phyloP scores from a whole-genome alignment of 2,329 filamentous ascomycete genomes.

The Domatiomyces catenatus region DNA sequence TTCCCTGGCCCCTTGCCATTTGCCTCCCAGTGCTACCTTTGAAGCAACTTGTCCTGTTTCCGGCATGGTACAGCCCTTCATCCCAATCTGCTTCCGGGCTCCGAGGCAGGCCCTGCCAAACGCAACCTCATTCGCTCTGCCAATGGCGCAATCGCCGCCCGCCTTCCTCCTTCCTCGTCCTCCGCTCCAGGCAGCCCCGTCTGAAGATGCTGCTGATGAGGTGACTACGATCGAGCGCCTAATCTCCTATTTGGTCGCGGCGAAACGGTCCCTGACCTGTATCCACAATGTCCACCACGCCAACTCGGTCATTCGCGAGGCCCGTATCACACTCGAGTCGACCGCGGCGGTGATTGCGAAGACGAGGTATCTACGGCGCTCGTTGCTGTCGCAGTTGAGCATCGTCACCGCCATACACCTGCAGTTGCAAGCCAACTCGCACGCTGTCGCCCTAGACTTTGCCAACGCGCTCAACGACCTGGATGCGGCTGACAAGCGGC shows the following conservation, averaged over 20 bases:
- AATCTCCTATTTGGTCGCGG: constrained; percentile 67
- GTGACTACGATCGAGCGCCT: constrained; percentile 48
- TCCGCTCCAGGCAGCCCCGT: background rate
- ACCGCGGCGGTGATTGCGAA: constrained; percentile 57
- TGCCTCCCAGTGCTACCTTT: background rate
- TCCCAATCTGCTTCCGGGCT: constrained; percentile 1
- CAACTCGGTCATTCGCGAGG: constrained; percentile 67
- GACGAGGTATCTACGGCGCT: constrained; percentile 50
- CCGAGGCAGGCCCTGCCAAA: background rate
- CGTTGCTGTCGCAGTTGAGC: constrained; percentile 38
- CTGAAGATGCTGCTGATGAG: background rate
- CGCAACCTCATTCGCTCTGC: constrained; percentile 4
- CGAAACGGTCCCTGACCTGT: constrained; percentile 74
- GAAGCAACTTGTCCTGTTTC: background rate
- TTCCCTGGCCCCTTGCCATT: background rate
- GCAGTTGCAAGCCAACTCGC: constrained; percentile 29
- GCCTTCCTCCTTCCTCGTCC: constrained; percentile 1
- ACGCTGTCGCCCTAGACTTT: constrained; percentile 29
- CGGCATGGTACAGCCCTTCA: background rate
- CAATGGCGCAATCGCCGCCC: constrained; percentile 14
- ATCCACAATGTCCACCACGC: constrained; percentile 71
- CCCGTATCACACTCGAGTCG: constrained; percentile 62
- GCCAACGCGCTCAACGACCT: constrained; percentile 38
- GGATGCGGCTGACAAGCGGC: constrained; percentile 42
- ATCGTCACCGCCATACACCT: constrained; percentile 29